A percentile compares a stretch with the other conserved stretches of the same genome.
Conservation (phyloP, 2,329 filamentous ascomycete genomes). For the Cladorrhinum sp. region DNA sequence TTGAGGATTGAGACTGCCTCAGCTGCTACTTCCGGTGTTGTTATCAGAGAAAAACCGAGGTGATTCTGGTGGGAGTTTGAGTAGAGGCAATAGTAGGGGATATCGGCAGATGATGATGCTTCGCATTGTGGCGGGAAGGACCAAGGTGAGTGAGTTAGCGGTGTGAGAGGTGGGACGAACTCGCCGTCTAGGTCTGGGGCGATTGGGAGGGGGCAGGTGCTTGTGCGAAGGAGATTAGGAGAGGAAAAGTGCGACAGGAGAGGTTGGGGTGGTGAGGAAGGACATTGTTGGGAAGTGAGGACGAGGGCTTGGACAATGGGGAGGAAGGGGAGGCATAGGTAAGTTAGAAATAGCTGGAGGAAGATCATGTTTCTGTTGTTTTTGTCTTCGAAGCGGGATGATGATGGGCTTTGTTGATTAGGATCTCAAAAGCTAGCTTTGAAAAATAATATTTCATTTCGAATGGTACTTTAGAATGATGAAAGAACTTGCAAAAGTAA, state of each 20-base stretch:
- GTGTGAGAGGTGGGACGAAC: background rate
- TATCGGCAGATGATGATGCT: background rate
- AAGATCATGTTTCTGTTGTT: background rate
- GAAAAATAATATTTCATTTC: background rate
- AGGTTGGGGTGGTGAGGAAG: background rate
- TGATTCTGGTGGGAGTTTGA: conserved; percentile 29
- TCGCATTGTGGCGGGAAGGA: conserved; percentile 29
- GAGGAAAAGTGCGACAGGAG: background rate
- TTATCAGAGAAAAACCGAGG: conserved; percentile 36
- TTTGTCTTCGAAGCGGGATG: background rate
- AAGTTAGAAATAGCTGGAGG: too few species aligned
- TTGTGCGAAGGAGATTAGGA: background rate
- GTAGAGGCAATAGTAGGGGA: conserved; percentile 30
- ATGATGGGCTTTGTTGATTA: too few species aligned
- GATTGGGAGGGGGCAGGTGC: background rate
- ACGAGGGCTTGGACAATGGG: too few species aligned
- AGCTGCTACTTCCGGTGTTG: conserved; percentile 35
- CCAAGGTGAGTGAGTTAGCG: conserved; percentile 25
- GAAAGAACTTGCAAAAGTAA: background rate
- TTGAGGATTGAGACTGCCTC: conserved; percentile 31
- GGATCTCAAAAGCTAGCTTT: background rate
- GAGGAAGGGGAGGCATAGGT: background rate
- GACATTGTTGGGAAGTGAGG: background rate
- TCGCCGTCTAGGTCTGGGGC: background rate
- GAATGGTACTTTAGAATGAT: too few species aligned